These are phyloP conservation scores for Kentomonas sorsogonicus DNA, from an alignment of 208 protist genomes.

Conservation along the genomic window DNA sequence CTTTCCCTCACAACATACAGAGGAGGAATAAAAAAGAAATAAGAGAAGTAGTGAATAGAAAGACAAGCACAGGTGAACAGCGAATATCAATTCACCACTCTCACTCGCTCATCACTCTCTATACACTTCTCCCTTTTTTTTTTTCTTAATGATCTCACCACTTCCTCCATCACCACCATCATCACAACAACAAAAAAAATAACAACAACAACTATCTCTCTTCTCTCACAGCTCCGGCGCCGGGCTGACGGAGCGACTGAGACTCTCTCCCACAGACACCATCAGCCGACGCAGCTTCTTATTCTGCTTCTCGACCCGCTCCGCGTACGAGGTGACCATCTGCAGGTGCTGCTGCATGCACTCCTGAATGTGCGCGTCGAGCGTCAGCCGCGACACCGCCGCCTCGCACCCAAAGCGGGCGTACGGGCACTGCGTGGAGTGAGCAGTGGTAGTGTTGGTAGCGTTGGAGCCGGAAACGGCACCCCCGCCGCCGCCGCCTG, in stretches of 20 bases:
- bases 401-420: constrained; percentile 56
- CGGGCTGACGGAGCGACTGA: constrained; percentile 13
- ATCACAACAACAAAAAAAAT: no score
- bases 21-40: no score
- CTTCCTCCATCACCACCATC: no score
- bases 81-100: no score
- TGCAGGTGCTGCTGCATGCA: constrained; percentile 54
- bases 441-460: no score
- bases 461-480: background rate
- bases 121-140: no score
- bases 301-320: constrained; percentile 65
- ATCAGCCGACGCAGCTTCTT: constrained; percentile 55
- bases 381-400: constrained; percentile 33
- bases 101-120: no score
- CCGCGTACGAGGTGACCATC: constrained; percentile 63
- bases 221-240: no score
- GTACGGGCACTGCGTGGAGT: constrained; percentile 59
- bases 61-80: no score
- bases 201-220: background rate
- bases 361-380: constrained; percentile 45
- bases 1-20: no score
- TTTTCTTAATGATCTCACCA: no score
- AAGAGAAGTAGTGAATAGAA: no score
- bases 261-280: constrained; percentile 20
- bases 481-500: background rate